Percentiles rank a stretch among this genome's conserved stretches.
These are phyloP conservation scores for Flueggea neowawraea DNA, from an alignment of 441 rosid genomes.

Conservation along the genomic window DNA sequence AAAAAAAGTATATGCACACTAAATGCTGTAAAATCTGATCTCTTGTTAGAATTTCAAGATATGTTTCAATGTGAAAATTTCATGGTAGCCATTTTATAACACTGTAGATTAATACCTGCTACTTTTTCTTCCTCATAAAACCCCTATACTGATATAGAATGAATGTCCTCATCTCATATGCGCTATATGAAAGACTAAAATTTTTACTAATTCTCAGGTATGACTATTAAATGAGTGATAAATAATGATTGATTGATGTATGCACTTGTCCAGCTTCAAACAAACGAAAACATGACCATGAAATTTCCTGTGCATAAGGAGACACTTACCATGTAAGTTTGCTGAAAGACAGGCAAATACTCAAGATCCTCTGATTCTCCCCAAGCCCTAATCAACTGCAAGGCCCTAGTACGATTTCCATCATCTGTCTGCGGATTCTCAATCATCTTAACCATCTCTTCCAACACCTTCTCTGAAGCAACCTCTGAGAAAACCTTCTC, in stretches of 20 bases:
- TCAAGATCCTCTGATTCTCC: constrained; percentile 75
- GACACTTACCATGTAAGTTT: constrained; percentile 60
- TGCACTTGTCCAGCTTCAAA: background rate
- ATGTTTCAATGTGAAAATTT: too few relatives aligned
- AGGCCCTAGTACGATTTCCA: constrained; percentile 52
- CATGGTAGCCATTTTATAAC: too few relatives aligned
- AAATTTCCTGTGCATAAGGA: background rate
- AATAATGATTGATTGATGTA: too few relatives aligned
- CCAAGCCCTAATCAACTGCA: constrained; percentile 80
- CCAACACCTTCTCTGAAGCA: constrained; percentile 77
- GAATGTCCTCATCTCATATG: background rate
- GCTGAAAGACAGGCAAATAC: constrained; percentile 77
- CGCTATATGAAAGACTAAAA: constrained; percentile 1
- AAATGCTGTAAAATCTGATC: too few relatives aligned
- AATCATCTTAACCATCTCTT: constrained; percentile 84
- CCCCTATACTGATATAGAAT: too few relatives aligned
- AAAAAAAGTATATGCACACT: too few relatives aligned
- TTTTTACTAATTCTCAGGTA: too few relatives aligned
- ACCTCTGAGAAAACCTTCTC: constrained; percentile 83
- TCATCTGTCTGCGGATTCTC: constrained; percentile 50
- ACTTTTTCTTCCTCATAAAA: too few relatives aligned
- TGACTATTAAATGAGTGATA: too few relatives aligned
- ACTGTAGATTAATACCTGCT: too few relatives aligned
- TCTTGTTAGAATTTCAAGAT: too few relatives aligned
- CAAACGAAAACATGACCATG: background rate